Percentiles rank a stretch among this genome's conserved stretches.
These are phyloP conservation scores for Botryotinia globosa DNA, from an alignment of 2,329 filamentous ascomycete genomes.

Conservation along the genomic window DNA sequence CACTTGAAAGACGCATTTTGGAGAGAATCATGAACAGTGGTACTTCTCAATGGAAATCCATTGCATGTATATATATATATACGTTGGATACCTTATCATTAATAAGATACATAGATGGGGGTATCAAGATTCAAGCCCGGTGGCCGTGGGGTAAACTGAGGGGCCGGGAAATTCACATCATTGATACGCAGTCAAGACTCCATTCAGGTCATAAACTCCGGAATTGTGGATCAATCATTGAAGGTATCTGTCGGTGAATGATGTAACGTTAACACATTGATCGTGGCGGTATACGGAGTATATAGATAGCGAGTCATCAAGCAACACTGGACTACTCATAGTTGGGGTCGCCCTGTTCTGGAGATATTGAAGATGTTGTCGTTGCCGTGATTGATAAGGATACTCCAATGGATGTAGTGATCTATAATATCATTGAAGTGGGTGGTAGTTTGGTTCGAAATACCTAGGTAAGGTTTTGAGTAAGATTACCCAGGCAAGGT, in stretches of 20 bases:
- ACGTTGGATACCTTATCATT: neutral
- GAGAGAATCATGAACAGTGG: neutral
- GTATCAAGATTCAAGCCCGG: neutral
- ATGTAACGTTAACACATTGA: neutral
- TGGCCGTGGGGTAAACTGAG: neutral
- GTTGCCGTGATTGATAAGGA: neutral
- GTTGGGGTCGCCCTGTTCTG: neutral
- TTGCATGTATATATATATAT: neutral
- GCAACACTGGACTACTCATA: neutral
- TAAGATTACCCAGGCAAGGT: neutral
- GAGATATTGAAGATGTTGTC: neutral
- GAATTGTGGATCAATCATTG: neutral
- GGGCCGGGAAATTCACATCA: neutral
- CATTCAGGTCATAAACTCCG: constrained; percentile 6
- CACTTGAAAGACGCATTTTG: neutral
- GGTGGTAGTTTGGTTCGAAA: neutral
- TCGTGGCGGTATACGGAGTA: neutral
- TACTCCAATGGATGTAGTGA: neutral
- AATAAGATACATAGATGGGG: neutral
- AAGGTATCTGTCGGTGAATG: constrained; percentile 3
- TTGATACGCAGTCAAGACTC: neutral
- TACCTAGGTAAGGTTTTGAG: neutral
- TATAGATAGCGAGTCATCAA: neutral
- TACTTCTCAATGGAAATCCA: neutral
- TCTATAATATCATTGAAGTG: neutral